These are phyloP conservation scores for Aureobasidium sp. DNA, from an alignment of 2,329 filamentous ascomycete species.

Conservation along the genomic window DNA sequence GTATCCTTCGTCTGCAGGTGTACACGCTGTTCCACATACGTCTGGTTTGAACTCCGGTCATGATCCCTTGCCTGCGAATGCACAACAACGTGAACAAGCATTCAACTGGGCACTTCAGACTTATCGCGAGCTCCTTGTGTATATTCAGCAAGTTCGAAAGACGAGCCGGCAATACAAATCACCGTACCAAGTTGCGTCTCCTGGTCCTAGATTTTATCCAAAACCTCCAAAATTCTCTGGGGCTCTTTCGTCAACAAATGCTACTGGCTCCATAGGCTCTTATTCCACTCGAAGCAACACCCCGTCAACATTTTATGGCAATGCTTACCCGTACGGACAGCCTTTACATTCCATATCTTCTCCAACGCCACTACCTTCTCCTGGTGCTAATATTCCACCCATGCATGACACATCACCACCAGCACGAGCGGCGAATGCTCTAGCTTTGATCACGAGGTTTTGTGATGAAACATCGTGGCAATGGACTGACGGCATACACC, in stretches of 20 bases:
- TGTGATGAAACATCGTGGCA: slow-evolving; percentile 76
- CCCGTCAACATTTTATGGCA: background rate
- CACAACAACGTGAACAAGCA: slow-evolving; percentile 37
- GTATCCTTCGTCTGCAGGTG: slow-evolving; percentile 2
- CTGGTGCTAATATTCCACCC: slow-evolving; percentile 28
- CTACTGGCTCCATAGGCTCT: background rate
- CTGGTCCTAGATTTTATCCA: slow-evolving; percentile 54
- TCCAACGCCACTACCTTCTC: slow-evolving; percentile 2
- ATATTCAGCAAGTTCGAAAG: slow-evolving; percentile 40
- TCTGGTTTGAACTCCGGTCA: background rate
- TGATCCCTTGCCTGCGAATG: slow-evolving; percentile 36
- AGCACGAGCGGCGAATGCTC: slow-evolving; percentile 56
- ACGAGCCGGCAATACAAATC: slow-evolving; percentile 29
- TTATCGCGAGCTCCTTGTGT: slow-evolving; percentile 43
- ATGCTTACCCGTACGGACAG: slow-evolving; percentile 12
- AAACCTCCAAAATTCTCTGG: slow-evolving; percentile 53
- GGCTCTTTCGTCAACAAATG: slow-evolving; percentile 22
- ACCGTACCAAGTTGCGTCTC: slow-evolving; percentile 35
- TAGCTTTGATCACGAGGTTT: slow-evolving; percentile 65
- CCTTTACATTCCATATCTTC: slow-evolving; percentile 23
- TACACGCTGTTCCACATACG: background rate
- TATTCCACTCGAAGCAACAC: background rate
- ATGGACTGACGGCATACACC: slow-evolving; percentile 88
- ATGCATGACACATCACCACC: slow-evolving; percentile 34
- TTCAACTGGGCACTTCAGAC: slow-evolving; percentile 42